Percentiles rank a stretch among this genome's conserved stretches.
phyloP scores from a whole-genome alignment of 306 rosid species.

The Sindora glabra region DNA sequence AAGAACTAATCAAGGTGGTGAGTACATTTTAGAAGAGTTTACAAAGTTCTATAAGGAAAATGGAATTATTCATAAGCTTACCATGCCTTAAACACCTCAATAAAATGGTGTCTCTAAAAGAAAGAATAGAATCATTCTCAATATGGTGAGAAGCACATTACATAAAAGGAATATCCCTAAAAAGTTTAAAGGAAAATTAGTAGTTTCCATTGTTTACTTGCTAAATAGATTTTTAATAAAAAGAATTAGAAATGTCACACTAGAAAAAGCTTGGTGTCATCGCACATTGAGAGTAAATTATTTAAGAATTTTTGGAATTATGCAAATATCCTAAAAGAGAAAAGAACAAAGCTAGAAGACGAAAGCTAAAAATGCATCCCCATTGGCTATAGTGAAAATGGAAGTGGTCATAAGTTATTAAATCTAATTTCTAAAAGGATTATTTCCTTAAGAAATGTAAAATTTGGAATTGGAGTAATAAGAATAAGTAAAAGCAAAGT shows the following conservation, averaged over 20 bases:
- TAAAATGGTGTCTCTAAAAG: neutral
- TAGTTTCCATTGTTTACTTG: neutral
- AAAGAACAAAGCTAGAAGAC: neutral
- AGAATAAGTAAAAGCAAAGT: neutral
- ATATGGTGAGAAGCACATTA: too few relatives aligned
- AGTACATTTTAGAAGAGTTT: neutral
- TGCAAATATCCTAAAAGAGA: neutral
- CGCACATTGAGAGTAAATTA: neutral
- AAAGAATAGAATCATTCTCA: too few relatives aligned
- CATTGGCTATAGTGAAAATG: neutral
- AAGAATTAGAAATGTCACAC: neutral
- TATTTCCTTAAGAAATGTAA: neutral
- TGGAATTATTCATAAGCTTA: neutral
- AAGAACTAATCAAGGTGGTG: neutral
- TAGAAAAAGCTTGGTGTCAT: neutral
- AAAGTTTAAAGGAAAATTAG: neutral
- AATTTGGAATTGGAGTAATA: neutral
- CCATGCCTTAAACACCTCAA: neutral
- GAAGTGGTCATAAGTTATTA: neutral
- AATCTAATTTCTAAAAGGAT: neutral
- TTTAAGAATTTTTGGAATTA: neutral
- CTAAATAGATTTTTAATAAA: neutral
- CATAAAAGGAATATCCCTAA: neutral
- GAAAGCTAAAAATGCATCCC: neutral
- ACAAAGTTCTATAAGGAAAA: neutral